Evolutionary conservation across 148 eudicot genomes (phyloP).

Genomic region (Chenopodium berlandieri): DNA sequence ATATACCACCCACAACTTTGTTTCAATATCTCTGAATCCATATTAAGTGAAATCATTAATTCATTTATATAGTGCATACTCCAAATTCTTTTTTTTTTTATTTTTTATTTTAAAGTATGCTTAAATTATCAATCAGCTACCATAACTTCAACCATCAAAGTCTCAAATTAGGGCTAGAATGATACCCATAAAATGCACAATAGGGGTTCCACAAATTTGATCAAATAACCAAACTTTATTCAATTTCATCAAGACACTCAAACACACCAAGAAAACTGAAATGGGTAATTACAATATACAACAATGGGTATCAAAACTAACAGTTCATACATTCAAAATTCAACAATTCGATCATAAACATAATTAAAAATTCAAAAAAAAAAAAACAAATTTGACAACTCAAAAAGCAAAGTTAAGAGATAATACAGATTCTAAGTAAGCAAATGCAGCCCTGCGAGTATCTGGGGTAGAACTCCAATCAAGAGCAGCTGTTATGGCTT

Average conservation of each 20-base stretch:
- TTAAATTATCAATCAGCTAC: not conserved
- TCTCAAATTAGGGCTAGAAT: not conserved
- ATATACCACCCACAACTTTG: not conserved
- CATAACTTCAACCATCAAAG: not conserved
- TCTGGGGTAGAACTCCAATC: slow-evolving; percentile 80
- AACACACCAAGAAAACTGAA: not conserved
- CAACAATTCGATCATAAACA: not conserved
- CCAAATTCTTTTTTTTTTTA: no score
- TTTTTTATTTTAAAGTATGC: not conserved
- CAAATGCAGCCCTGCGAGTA: slow-evolving; percentile 67
- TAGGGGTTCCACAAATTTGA: not conserved
- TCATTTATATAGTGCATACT: not conserved
- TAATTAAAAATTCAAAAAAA: not conserved
- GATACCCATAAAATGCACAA: slow-evolving; percentile 17
- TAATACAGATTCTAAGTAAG: slow-evolving; percentile 72
- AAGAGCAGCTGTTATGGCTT: slow-evolving; percentile 74
- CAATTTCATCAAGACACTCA: slow-evolving; percentile 6
- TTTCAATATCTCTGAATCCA: not conserved
- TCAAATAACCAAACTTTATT: slow-evolving; percentile 2
- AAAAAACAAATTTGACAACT: not conserved
- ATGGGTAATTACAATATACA: not conserved
- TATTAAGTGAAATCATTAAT: not conserved
- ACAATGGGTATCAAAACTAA: slow-evolving; percentile 1
- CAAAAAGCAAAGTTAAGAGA: slow-evolving; percentile 3
- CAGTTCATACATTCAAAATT: slow-evolving; percentile 13